These are phyloP conservation scores for Blastobotrys arbuscula DNA, from an alignment of 1,139 yeast species.

Conservation along the genomic window DNA sequence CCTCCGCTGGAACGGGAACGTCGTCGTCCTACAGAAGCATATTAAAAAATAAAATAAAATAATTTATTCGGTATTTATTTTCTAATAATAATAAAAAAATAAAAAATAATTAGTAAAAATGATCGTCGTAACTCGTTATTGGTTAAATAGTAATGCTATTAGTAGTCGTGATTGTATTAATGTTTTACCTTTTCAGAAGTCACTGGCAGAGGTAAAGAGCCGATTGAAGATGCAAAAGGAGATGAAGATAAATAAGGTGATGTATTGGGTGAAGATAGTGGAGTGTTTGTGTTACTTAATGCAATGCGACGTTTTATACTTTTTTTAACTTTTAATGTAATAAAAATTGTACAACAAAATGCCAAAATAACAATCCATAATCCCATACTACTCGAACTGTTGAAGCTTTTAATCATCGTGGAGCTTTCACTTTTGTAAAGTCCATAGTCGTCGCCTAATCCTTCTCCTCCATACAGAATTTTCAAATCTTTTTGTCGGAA, in stretches of 20 bases:
- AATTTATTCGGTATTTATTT: neutral
- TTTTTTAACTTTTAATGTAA: neutral
- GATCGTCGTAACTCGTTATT: neutral
- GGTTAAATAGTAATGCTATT: neutral
- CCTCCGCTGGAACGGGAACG: constrained; percentile 91
- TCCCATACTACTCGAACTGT: neutral
- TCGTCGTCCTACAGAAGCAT: constrained; percentile 35
- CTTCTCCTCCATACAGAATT: constrained; percentile 6
- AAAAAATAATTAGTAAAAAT: neutral
- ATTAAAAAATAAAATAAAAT: neutral
- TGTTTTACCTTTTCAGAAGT: neutral
- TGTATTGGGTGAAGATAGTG: neutral
- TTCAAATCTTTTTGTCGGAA: constrained; percentile 10
- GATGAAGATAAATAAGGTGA: neutral
- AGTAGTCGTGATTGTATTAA: neutral
- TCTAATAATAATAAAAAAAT: neutral
- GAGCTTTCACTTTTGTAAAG: neutral
- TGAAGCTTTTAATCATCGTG: neutral
- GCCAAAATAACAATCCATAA: neutral
- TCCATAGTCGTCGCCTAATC: constrained; percentile 7
- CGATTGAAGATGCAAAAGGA: neutral
- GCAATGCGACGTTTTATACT: neutral
- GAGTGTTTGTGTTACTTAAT: neutral
- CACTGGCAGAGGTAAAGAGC: neutral
- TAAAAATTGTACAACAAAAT: neutral